Evolutionary conservation across 2,329 filamentous ascomycete species (phyloP).

Genomic region (Cercospora nicotianae): DNA sequence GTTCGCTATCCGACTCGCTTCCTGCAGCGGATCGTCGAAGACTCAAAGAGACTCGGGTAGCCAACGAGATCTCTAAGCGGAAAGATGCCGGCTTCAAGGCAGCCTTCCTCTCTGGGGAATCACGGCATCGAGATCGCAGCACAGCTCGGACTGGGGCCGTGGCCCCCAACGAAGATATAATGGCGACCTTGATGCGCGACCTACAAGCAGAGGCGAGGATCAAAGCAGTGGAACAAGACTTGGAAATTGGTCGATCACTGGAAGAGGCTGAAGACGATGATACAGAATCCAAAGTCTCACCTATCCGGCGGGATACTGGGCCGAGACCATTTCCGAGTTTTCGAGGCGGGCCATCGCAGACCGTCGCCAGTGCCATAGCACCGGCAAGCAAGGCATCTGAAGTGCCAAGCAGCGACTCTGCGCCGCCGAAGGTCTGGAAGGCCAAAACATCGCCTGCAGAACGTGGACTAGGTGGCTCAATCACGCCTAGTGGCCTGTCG

Average conservation of each 20-base stretch:
- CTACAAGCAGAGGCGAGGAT: neutral
- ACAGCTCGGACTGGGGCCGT: neutral
- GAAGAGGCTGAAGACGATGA: conserved; percentile 1
- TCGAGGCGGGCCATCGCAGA: neutral
- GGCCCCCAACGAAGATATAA: neutral
- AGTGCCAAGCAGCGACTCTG: neutral
- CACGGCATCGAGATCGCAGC: neutral
- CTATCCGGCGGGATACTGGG: neutral
- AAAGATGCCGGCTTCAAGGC: conserved; percentile 8
- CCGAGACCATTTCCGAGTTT: conserved; percentile 16
- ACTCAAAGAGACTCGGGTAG: neutral
- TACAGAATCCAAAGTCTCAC: neutral
- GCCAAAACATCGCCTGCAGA: conserved; percentile 21
- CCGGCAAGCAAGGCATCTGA: conserved; percentile 1
- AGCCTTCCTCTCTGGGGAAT: conserved; percentile 1
- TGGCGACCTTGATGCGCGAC: neutral
- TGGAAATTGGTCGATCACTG: neutral
- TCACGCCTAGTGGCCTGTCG: neutral
- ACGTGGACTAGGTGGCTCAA: conserved; percentile 13
- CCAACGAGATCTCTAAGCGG: neutral
- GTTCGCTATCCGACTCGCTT: neutral
- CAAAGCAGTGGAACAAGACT: neutral
- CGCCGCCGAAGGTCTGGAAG: conserved; percentile 12
- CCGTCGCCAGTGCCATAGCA: neutral
- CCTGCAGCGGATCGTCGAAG: neutral